Conservation (phyloP, 495 filamentous ascomycete genomes). For the Parathielavia appendiculata region DNA sequence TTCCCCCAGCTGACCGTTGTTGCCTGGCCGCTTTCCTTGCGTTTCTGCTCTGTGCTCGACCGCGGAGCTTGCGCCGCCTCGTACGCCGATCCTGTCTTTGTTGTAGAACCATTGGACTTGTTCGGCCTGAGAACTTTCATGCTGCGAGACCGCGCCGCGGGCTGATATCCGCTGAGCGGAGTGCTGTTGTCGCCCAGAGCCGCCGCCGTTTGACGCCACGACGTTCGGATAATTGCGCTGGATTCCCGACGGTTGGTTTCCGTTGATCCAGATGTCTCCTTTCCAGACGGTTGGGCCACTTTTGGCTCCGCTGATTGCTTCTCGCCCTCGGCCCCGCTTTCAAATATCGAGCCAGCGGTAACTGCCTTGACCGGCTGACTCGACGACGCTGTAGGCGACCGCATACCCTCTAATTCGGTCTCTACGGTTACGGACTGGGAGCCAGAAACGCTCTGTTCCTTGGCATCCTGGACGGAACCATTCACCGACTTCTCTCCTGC, state of each 20-base stretch:
- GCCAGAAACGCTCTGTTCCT: conserved; percentile 18
- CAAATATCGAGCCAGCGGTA: conserved; percentile 33
- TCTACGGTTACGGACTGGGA: conserved; percentile 14
- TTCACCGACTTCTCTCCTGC: conserved; percentile 33
- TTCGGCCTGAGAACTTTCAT: conserved; percentile 77
- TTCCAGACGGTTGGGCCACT: conserved; percentile 26
- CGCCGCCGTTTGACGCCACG: conserved; percentile 61
- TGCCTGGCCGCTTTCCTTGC: conserved; percentile 31
- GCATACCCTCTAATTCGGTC: conserved; percentile 20
- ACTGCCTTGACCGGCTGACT: conserved; percentile 33
- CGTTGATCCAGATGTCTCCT: conserved; percentile 27
- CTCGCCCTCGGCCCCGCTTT: conserved; percentile 39
- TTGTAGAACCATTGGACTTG: conserved; percentile 47
- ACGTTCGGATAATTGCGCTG: conserved; percentile 55
- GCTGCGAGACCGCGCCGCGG: conserved; percentile 50
- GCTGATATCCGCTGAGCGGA: conserved; percentile 53
- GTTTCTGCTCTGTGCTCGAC: conserved; percentile 36
- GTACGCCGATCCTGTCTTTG: conserved; percentile 44
- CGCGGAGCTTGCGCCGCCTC: conserved; percentile 36
- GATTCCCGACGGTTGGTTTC: conserved; percentile 42
- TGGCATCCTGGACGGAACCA: conserved; percentile 15
- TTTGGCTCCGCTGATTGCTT: conserved; percentile 27
- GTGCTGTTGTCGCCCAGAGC: conserved; percentile 44
- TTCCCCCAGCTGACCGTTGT: conserved; percentile 37
- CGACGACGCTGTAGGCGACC: conserved; percentile 31